These are phyloP conservation scores for Lepidium sativum DNA, from an alignment of 345 rosid species.

Conservation along the genomic window DNA sequence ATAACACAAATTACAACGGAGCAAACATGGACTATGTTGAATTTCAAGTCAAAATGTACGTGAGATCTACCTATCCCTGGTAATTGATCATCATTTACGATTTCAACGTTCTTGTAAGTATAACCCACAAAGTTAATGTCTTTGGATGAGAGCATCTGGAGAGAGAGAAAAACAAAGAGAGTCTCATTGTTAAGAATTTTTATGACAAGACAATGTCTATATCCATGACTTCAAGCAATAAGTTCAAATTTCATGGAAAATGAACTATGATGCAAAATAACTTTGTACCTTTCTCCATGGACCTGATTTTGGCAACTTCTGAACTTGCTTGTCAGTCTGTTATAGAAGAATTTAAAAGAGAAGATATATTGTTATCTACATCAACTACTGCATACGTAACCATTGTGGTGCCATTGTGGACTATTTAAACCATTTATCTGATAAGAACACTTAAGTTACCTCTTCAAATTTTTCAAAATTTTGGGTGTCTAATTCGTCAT, in stretches of 20 bases:
- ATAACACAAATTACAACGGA: not conserved
- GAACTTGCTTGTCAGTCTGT: slow-evolving; percentile 62
- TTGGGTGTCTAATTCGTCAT: slow-evolving; percentile 93
- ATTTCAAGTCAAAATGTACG: not conserved
- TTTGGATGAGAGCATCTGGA: slow-evolving; percentile 94
- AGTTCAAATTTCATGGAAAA: not conserved
- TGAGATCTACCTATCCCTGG: slow-evolving; percentile 74
- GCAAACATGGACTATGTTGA: not conserved
- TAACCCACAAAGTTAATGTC: slow-evolving; percentile 96
- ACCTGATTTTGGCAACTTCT: slow-evolving; percentile 50
- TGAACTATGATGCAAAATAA: not conserved
- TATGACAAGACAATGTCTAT: not conserved
- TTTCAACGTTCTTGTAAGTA: slow-evolving; percentile 95
- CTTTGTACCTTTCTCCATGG: slow-evolving; percentile 77
- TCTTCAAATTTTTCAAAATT: slow-evolving; percentile 98
- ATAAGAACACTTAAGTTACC: slow-evolving; percentile 34
- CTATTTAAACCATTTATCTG: not conserved
- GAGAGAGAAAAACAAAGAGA: not conserved
- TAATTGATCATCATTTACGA: slow-evolving; percentile 77
- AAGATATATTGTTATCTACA: not conserved
- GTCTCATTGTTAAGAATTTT: not conserved
- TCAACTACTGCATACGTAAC: not conserved
- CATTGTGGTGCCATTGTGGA: not conserved
- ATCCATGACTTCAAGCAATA: not conserved
- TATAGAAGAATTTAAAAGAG: slow-evolving; percentile 14